Conservation (phyloP, 208 protist genomes). For the Hexamita inflata region DNA sequence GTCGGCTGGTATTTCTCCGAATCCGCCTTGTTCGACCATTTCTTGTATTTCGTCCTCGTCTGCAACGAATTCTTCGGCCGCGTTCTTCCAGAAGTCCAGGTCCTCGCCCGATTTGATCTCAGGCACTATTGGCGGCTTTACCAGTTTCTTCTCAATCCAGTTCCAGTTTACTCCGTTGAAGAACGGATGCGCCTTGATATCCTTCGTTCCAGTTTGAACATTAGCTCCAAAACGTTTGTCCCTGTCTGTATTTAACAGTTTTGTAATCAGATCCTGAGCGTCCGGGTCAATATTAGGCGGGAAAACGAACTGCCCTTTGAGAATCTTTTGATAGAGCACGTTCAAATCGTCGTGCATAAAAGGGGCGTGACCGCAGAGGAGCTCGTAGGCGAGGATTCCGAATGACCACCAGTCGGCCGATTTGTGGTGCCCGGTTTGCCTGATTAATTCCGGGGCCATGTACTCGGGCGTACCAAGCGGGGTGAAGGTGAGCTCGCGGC, state of each 20-base stretch:
- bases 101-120: too few species aligned
- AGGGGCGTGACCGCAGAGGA: slow-evolving; percentile 59
- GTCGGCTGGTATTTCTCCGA: too few species aligned
- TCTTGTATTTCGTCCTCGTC: too few species aligned
- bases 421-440: slow-evolving; percentile 69
- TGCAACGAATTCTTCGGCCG: too few species aligned
- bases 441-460: slow-evolving; percentile 70
- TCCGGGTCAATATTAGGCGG: slow-evolving; percentile 32
- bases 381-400: slow-evolving; percentile 74
- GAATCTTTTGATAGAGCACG: slow-evolving; percentile 70
- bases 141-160: slow-evolving; percentile 34
- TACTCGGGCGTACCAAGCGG: slow-evolving; percentile 57
- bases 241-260: slow-evolving; percentile 29
- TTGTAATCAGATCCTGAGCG: not conserved
- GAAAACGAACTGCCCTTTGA: slow-evolving; percentile 59
- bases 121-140: slow-evolving; percentile 52
- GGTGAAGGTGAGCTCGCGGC: slow-evolving; percentile 25
- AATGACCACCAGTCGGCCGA: slow-evolving; percentile 85
- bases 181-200: slow-evolving; percentile 83
- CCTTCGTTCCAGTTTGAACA: slow-evolving; percentile 45
- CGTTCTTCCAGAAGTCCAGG: too few species aligned
- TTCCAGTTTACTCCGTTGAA: slow-evolving; percentile 77
- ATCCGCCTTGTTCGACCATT: too few species aligned
- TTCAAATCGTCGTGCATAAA: slow-evolving; percentile 66
- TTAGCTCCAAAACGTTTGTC: slow-evolving; percentile 20